These are phyloP conservation scores for Rosellinia necatrix DNA, from an alignment of 2,329 filamentous ascomycete species.

Conservation along the genomic window DNA sequence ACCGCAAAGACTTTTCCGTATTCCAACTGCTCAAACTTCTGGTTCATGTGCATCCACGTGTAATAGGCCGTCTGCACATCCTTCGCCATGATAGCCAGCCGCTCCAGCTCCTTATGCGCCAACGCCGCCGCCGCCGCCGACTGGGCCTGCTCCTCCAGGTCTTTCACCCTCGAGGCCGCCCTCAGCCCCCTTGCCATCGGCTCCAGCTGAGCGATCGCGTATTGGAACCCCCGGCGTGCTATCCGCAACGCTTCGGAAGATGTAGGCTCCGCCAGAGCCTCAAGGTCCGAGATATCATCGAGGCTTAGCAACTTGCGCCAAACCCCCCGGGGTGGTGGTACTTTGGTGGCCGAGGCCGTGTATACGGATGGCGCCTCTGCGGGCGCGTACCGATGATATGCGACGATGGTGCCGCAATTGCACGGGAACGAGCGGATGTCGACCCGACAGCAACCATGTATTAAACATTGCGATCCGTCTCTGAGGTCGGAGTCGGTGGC, in stretches of 20 bases:
- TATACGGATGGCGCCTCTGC: slow-evolving; percentile 2
- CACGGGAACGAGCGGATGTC: slow-evolving; percentile 13
- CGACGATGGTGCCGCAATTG: slow-evolving; percentile 5
- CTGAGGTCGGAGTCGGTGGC: neutral
- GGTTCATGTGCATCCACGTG: slow-evolving; percentile 10
- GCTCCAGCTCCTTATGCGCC: neutral
- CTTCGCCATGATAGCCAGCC: neutral
- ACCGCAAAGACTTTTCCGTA: neutral
- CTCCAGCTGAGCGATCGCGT: neutral
- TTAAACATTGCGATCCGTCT: neutral
- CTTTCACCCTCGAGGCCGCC: neutral
- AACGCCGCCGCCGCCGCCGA: too few species aligned
- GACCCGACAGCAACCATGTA: slow-evolving; percentile 12
- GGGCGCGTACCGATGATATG: slow-evolving; percentile 17
- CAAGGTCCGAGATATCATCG: slow-evolving; percentile 4
- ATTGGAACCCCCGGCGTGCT: slow-evolving; percentile 1
- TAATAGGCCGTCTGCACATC: neutral
- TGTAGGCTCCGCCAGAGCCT: neutral
- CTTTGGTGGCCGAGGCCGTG: neutral
- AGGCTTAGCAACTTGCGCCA: slow-evolving; percentile 14
- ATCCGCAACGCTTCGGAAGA: slow-evolving; percentile 20
- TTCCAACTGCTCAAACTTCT: slow-evolving; percentile 5
- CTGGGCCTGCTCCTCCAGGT: slow-evolving; percentile 6
- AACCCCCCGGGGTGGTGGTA: neutral
- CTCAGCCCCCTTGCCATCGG: neutral